Evolutionary conservation across 2,329 filamentous ascomycete species (phyloP).

Genomic region (Sporothrix dimorphospora): DNA sequence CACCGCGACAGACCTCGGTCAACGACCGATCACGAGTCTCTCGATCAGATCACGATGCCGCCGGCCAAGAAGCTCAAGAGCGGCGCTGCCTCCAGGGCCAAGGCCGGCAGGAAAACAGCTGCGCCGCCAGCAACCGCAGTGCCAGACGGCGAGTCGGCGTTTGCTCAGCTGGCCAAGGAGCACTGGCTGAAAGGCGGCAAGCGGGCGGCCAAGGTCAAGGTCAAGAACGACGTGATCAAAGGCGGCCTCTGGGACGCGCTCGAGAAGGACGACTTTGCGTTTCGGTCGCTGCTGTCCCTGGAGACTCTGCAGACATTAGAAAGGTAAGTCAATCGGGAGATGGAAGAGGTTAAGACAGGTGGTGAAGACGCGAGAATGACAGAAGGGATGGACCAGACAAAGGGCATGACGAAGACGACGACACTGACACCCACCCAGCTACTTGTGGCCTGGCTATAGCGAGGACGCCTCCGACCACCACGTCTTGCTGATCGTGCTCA

Average conservation of each 20-base stretch:
- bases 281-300: conserved; percentile 76
- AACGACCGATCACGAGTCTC: background rate
- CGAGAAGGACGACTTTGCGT: conserved; percentile 77
- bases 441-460: conserved; percentile 91
- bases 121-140: conserved; percentile 68
- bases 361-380: background rate
- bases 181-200: conserved; percentile 76
- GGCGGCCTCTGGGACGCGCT: conserved; percentile 85
- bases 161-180: conserved; percentile 77
- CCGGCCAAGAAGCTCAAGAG: conserved; percentile 63
- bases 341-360: background rate
- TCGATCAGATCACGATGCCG: conserved; percentile 50
- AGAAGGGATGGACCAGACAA: background rate
- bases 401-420: background rate
- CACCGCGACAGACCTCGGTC: background rate
- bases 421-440: conserved; percentile 55
- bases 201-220: conserved; percentile 66
- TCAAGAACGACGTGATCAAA: conserved; percentile 85
- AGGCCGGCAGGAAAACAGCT: conserved; percentile 44
- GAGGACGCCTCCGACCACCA: conserved; percentile 91
- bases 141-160: conserved; percentile 70
- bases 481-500: conserved; percentile 80
- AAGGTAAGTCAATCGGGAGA: conserved; percentile 54
- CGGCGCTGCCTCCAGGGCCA: conserved; percentile 49
- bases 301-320: conserved; percentile 92